Conservation (phyloP, 202 grass and related monocot genomes). For the Zizania palustris region DNA sequence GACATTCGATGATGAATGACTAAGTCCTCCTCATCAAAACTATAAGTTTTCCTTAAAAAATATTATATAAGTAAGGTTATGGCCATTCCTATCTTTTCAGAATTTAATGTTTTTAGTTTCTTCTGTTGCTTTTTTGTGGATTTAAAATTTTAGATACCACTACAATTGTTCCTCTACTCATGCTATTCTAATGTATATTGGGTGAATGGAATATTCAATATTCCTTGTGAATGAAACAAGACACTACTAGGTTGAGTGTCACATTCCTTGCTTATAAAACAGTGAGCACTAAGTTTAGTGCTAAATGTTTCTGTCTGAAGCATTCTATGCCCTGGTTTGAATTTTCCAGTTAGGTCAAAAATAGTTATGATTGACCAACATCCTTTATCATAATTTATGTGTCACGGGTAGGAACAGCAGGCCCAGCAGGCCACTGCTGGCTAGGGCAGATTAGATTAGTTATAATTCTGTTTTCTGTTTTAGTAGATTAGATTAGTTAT, state of each 20-base stretch:
- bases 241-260: conserved; percentile 36
- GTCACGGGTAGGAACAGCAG: too few species aligned
- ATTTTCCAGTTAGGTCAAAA: neutral
- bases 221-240: conserved; percentile 37
- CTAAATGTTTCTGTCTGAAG: conserved; percentile 10
- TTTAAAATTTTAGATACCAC: conserved; percentile 7
- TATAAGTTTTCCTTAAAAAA: neutral
- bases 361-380: neutral
- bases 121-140: neutral
- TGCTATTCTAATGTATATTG: conserved; percentile 30
- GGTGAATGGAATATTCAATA: neutral
- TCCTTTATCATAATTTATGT: neutral
- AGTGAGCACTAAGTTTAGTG: neutral
- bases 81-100: neutral
- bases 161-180: neutral
- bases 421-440: too few species aligned
- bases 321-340: neutral
- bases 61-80: neutral
- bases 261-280: conserved; percentile 36
- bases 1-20: neutral
- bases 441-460: too few species aligned
- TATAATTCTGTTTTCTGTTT: too few species aligned
- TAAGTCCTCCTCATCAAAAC: neutral
- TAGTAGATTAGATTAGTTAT: too few species aligned
- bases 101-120: neutral